Evolutionary conservation across 345 rosid species (phyloP).

Genomic region (Aquilaria malaccensis): DNA sequence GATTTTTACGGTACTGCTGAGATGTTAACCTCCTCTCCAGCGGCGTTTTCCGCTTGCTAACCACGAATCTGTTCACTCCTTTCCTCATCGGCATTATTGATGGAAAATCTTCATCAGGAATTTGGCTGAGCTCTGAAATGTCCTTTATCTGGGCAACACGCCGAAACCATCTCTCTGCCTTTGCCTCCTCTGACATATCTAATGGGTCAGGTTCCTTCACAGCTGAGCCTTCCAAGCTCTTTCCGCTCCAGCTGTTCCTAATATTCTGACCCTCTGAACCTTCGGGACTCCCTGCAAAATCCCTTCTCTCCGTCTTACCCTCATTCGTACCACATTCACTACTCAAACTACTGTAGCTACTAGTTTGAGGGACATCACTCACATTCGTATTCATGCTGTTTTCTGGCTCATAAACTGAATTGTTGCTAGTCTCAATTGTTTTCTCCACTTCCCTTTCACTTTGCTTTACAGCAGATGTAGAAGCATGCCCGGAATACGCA

Average conservation of each 20-base stretch:
- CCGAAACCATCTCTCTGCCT: slow-evolving; percentile 94
- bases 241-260: slow-evolving; percentile 42
- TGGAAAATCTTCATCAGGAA: slow-evolving; percentile 96
- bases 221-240: slow-evolving; percentile 88
- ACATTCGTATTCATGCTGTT: slow-evolving; percentile 16
- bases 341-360: slow-evolving; percentile 9
- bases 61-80: slow-evolving; percentile 94
- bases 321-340: slow-evolving; percentile 9
- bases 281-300: slow-evolving; percentile 13
- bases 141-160: slow-evolving; percentile 90
- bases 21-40: slow-evolving; percentile 85
- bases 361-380: slow-evolving; percentile 12
- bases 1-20: slow-evolving; percentile 60
- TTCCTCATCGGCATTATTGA: slow-evolving; percentile 99
- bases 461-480: slow-evolving; percentile 9
- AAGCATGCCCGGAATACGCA: slow-evolving; percentile 1
- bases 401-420: slow-evolving; percentile 8
- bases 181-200: slow-evolving; percentile 99
- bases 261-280: slow-evolving; percentile 19
- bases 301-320: slow-evolving; percentile 8
- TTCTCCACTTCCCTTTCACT: slow-evolving; percentile 18
- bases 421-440: slow-evolving; percentile 8
- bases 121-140: slow-evolving; percentile 95
- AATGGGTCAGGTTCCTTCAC: slow-evolving; percentile 77
- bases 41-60: slow-evolving; percentile 95